A percentile compares a stretch with the other conserved stretches of the same genome.
These are phyloP conservation scores for Chaetomium cochliodes DNA, from an alignment of 495 filamentous ascomycete species.

Conservation along the genomic window DNA sequence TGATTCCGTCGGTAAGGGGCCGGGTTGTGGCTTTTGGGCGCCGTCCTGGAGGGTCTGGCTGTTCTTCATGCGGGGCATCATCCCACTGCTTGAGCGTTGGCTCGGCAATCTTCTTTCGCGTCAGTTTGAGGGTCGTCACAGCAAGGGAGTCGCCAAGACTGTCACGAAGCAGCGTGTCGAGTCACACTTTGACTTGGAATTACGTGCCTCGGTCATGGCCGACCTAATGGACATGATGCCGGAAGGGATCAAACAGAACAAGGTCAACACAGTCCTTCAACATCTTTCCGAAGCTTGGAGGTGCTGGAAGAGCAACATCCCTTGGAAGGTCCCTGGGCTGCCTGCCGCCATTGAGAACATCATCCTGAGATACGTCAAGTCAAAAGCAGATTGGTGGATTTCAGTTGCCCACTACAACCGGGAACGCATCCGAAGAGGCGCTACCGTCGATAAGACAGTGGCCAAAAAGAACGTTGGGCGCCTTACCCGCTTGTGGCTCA, in stretches of 20 bases:
- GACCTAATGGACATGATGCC: slow-evolving; percentile 99
- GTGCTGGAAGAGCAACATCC: slow-evolving; percentile 99
- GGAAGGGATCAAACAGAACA: slow-evolving; percentile 98
- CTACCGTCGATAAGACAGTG: slow-evolving; percentile 97
- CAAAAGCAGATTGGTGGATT: slow-evolving; percentile 99
- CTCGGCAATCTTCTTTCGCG: slow-evolving; percentile 93
- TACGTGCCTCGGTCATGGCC: slow-evolving; percentile 97
- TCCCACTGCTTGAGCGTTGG: slow-evolving; percentile 95
- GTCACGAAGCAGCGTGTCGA: slow-evolving; percentile 99
- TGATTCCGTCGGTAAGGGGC: slow-evolving; percentile 94
- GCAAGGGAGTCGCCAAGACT: slow-evolving; percentile 98
- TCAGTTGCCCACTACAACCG: slow-evolving; percentile 98
- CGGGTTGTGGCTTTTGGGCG: slow-evolving; percentile 98
- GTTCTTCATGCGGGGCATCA: slow-evolving; percentile 99
- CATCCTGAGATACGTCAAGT: slow-evolving; percentile 96
- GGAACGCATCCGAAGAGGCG: slow-evolving; percentile 91
- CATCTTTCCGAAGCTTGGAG: slow-evolving; percentile 97
- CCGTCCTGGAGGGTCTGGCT: slow-evolving; percentile 99
- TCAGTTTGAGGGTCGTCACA: slow-evolving; percentile 98
- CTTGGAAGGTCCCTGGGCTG: slow-evolving; percentile 96
- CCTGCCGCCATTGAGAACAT: slow-evolving; percentile 98
- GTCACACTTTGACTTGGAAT: slow-evolving; percentile 96
- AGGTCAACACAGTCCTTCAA: slow-evolving; percentile 96
- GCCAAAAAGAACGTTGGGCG: slow-evolving; percentile 99
- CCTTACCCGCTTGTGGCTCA: slow-evolving; percentile 93